Evolutionary conservation across 805 yeast species (phyloP).

Genomic region (Ogataea salicorniae): DNA sequence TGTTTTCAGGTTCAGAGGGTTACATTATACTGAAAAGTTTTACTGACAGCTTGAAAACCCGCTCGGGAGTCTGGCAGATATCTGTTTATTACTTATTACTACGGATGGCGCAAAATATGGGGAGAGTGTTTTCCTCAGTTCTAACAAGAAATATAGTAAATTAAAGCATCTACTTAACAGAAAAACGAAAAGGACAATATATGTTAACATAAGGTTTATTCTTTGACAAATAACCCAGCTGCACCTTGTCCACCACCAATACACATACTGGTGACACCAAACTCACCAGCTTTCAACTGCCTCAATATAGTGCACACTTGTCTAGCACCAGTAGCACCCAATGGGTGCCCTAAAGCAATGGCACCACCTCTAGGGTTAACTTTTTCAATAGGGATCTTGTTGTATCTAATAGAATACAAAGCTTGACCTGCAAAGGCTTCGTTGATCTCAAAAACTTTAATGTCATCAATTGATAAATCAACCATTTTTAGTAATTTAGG

Average conservation of each 20-base stretch:
- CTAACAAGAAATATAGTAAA: too few relatives aligned
- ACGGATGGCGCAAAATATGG: too few relatives aligned
- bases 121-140: too few relatives aligned
- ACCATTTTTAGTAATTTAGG: conserved; percentile 59
- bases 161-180: too few relatives aligned
- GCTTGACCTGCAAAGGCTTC: conserved; percentile 98
- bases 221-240: conserved; percentile 79
- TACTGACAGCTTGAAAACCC: too few relatives aligned
- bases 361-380: conserved; percentile 96
- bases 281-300: conserved; percentile 71
- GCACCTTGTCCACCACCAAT: conserved; percentile 99
- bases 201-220: conserved; percentile 35
- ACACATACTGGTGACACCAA: conserved; percentile 95
- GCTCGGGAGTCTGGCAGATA: too few relatives aligned
- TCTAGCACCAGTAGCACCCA: conserved; percentile 82
- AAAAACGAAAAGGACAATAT: not conserved
- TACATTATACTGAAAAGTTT: too few relatives aligned
- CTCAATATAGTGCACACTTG: conserved; percentile 85
- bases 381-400: conserved; percentile 60
- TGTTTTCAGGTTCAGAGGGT: too few relatives aligned
- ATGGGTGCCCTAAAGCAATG: conserved; percentile 92
- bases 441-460: conserved; percentile 79
- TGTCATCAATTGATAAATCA: conserved; percentile 51
- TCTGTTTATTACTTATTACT: too few relatives aligned
- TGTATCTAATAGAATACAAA: conserved; percentile 61